Evolutionary conservation across 78 protist genomes (phyloP).

Genomic region (Pigoraptor vietnamica): DNA sequence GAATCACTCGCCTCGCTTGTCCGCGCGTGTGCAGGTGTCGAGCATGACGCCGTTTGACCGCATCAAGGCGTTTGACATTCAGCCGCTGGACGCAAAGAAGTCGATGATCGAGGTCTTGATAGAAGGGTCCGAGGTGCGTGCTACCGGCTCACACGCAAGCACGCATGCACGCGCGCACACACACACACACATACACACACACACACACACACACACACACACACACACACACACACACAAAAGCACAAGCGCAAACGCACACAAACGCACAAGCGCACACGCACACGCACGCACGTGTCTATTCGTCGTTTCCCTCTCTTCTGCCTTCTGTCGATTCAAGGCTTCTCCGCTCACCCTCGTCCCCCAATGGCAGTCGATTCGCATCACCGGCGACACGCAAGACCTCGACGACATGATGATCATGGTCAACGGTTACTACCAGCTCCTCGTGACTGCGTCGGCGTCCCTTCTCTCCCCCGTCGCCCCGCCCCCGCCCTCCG

Average conservation of each 20-base stretch:
- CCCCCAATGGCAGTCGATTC: background rate
- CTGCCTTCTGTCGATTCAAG: background rate
- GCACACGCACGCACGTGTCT: no score
- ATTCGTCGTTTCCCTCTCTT: background rate
- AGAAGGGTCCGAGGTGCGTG: background rate
- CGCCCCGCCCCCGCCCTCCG: background rate
- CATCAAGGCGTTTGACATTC: background rate
- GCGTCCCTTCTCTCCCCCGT: background rate
- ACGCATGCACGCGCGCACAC: no score
- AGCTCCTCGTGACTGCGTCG: background rate
- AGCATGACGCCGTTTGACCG: background rate
- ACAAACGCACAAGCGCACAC: no score
- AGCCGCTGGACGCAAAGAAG: background rate
- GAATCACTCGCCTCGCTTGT: background rate
- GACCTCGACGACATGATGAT: background rate
- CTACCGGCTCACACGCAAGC: no score
- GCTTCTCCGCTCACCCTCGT: background rate
- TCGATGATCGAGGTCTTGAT: background rate
- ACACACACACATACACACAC: no score
- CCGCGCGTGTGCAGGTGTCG: background rate
- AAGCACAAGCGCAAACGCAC: no score
- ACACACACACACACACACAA: no score
- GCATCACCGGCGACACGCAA: background rate
- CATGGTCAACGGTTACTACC: background rate
- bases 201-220: no score